These are phyloP conservation scores for Acer campestre DNA, from an alignment of 345 rosid genomes.

Conservation along the genomic window DNA sequence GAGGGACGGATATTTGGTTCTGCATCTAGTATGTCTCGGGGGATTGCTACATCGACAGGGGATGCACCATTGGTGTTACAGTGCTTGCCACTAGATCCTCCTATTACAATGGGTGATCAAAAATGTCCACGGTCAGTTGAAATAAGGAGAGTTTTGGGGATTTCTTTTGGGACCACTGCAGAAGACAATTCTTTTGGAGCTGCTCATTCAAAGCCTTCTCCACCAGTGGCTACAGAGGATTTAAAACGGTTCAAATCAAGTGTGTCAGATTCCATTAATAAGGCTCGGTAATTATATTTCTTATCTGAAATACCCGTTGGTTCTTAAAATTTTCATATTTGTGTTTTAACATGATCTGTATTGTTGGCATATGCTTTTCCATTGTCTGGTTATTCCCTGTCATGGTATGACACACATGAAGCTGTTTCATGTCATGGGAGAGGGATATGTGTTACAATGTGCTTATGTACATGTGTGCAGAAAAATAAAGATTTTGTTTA, in stretches of 20 bases:
- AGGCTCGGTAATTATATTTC: conserved; percentile 46
- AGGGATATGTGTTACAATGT: conserved; percentile 2
- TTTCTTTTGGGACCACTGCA: conserved; percentile 34
- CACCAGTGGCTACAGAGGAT: conserved; percentile 47
- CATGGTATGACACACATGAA: neutral
- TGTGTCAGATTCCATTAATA: conserved; percentile 31
- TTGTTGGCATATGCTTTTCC: conserved; percentile 4
- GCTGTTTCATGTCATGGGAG: conserved; percentile 21
- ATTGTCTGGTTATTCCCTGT: conserved; percentile 6
- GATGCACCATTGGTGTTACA: conserved; percentile 33
- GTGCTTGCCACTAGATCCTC: conserved; percentile 48
- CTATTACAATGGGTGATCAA: conserved; percentile 46
- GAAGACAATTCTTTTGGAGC: conserved; percentile 53
- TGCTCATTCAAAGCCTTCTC: conserved; percentile 42
- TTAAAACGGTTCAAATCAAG: conserved; percentile 45
- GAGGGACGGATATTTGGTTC: conserved; percentile 43
- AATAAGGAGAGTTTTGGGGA: conserved; percentile 47
- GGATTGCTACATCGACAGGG: conserved; percentile 28
- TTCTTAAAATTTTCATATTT: conserved; percentile 10
- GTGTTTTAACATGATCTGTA: neutral
- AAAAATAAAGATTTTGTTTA: neutral
- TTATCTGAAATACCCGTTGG: neutral
- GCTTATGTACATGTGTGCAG: conserved; percentile 3
- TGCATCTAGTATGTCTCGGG: conserved; percentile 35
- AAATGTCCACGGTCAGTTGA: conserved; percentile 41